Percentiles rank a stretch among this genome's conserved stretches.
Conservation (phyloP, 176 grass and related monocot species). For the Coix lacrymajobi region DNA sequence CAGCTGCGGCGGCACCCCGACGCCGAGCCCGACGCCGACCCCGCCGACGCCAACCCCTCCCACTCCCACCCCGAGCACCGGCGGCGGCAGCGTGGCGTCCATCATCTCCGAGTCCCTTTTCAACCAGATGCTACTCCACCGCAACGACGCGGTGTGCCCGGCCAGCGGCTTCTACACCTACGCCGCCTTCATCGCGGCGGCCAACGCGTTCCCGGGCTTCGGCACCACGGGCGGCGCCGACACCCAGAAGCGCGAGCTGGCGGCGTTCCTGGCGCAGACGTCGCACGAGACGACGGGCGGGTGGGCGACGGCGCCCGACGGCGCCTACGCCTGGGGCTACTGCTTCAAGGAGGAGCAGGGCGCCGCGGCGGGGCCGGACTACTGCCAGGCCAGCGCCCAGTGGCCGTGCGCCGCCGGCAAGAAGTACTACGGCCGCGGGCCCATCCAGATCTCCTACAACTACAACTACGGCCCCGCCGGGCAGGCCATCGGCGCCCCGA, state of each 20-base stretch:
- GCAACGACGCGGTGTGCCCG: background rate
- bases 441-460: constrained; percentile 56
- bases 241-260: background rate
- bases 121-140: background rate
- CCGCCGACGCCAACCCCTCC: background rate
- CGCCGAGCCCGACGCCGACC: too few relatives aligned
- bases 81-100: background rate
- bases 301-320: background rate
- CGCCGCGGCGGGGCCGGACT: background rate
- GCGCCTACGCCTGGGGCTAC: background rate
- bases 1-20: background rate
- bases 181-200: background rate
- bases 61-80: background rate
- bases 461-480: constrained; percentile 51
- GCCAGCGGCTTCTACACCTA: background rate
- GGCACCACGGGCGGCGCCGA: background rate
- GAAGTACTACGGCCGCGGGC: constrained; percentile 53
- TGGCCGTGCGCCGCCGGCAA: constrained; percentile 39
- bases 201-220: background rate
- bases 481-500: background rate
- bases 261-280: background rate
- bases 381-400: constrained; percentile 31
- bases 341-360: background rate
- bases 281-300: background rate
- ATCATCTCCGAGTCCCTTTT: background rate